These are phyloP conservation scores for Lipomyces chichibuensis DNA, from an alignment of 805 yeast genomes.

Conservation along the genomic window DNA sequence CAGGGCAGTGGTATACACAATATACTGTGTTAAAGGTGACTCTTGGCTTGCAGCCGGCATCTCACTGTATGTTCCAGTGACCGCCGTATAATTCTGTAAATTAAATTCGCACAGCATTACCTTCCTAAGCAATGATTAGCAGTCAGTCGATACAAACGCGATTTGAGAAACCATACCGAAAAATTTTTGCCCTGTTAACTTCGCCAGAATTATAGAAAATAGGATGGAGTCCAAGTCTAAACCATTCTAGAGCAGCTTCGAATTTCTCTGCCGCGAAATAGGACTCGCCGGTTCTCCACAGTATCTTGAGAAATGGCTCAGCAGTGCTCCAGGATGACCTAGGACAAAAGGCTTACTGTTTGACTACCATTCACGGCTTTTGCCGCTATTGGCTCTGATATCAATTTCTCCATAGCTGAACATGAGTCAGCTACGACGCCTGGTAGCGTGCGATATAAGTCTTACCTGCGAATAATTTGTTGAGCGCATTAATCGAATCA, in stretches of 20 bases:
- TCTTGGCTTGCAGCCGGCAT: constrained; percentile 19
- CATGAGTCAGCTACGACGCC: not conserved
- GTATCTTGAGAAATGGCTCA: constrained; percentile 13
- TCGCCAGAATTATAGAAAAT: constrained; percentile 24
- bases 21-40: constrained; percentile 24
- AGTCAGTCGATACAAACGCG: not conserved
- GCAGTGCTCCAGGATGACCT: not conserved
- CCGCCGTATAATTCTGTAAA: constrained; percentile 12
- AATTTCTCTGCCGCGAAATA: constrained; percentile 15
- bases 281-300: constrained; percentile 23
- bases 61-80: not conserved
- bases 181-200: constrained; percentile 14
- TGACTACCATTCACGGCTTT: constrained; percentile 20
- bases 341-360: constrained; percentile 11
- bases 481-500: not conserved
- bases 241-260: constrained; percentile 13
- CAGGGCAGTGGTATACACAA: constrained; percentile 19
- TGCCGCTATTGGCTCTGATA: constrained; percentile 10
- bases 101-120: constrained; percentile 24
- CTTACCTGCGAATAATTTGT: constrained; percentile 16
- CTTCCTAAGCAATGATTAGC: not conserved
- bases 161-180: not conserved
- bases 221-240: constrained; percentile 9
- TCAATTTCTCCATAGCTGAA: constrained; percentile 16
- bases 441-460: not conserved